Evolutionary conservation across 495 filamentous ascomycete genomes (phyloP).

Genomic region (Tuber umbilicatum): DNA sequence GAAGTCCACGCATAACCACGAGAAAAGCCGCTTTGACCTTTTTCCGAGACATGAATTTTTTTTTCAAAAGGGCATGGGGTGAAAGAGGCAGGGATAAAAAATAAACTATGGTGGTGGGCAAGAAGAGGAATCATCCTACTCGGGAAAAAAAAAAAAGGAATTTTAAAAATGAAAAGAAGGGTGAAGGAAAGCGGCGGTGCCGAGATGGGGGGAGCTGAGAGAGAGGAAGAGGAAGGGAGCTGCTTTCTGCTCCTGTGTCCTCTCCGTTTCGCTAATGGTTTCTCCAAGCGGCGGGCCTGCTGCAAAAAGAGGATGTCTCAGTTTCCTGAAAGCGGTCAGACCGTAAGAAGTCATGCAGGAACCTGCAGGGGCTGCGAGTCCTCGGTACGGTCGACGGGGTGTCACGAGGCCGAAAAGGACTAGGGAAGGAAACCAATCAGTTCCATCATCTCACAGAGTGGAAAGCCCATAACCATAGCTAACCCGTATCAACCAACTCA

Average conservation of each 20-base stretch:
- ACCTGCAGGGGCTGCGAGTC: conserved; percentile 37
- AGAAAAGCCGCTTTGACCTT: conserved; percentile 31
- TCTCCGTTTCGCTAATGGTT: conserved; percentile 34
- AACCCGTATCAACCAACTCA: conserved; percentile 10
- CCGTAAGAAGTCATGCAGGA: conserved; percentile 38
- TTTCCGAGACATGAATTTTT: conserved; percentile 37
- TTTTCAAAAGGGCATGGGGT: conserved; percentile 27
- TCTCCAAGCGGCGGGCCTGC: conserved; percentile 34
- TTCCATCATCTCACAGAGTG: conserved; percentile 16
- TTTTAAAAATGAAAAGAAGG: background rate
- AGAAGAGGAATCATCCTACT: background rate
- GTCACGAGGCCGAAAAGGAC: conserved; percentile 34
- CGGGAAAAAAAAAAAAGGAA: background rate
- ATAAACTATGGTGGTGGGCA: background rate
- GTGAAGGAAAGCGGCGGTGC: conserved; percentile 18
- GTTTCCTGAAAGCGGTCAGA: conserved; percentile 39
- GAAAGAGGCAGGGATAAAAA: conserved; percentile 1
- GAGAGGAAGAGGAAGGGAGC: background rate
- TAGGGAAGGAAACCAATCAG: conserved; percentile 10
- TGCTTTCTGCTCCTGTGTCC: conserved; percentile 15
- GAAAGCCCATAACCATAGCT: background rate
- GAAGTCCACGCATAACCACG: background rate
- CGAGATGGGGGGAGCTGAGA: conserved; percentile 23
- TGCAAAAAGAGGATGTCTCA: conserved; percentile 30
- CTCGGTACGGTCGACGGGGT: conserved; percentile 17